Conservation (phyloP, 768 basidiomycete species). For the Aureoboletus auriporus region DNA sequence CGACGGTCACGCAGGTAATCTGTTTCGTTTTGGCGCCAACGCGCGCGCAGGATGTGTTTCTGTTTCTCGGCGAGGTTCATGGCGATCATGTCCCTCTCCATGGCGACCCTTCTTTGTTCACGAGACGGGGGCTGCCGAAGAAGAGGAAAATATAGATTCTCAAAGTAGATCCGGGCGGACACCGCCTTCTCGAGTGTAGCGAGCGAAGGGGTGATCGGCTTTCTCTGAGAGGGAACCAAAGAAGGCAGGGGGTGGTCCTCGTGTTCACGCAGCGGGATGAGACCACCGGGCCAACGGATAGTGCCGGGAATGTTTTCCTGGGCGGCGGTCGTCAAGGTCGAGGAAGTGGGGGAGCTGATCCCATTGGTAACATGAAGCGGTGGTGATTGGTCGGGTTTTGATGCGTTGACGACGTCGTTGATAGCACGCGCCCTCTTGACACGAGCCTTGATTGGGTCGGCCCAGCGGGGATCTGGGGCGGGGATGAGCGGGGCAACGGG, state of each 20-base stretch:
- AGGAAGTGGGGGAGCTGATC: slow-evolving; percentile 63
- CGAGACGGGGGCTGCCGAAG: slow-evolving; percentile 82
- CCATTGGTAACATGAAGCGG: slow-evolving; percentile 81
- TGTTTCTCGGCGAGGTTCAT: slow-evolving; percentile 69
- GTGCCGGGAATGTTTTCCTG: slow-evolving; percentile 62
- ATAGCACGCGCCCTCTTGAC: slow-evolving; percentile 70
- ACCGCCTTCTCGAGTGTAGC: slow-evolving; percentile 92
- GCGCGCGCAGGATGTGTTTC: slow-evolving; percentile 65
- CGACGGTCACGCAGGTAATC: slow-evolving; percentile 84
- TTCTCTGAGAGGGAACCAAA: slow-evolving; percentile 38
- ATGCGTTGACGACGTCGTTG: slow-evolving; percentile 71
- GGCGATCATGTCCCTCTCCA: slow-evolving; percentile 82
- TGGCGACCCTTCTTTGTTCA: slow-evolving; percentile 77
- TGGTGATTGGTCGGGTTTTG: slow-evolving; percentile 50
- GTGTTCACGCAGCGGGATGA: slow-evolving; percentile 57
- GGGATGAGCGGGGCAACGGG: slow-evolving; percentile 14
- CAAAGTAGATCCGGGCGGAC: slow-evolving; percentile 90
- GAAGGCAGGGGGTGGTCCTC: slow-evolving; percentile 40
- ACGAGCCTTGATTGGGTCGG: slow-evolving; percentile 78
- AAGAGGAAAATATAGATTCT: slow-evolving; percentile 83
- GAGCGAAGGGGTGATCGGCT: slow-evolving; percentile 78
- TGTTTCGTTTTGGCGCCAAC: slow-evolving; percentile 86
- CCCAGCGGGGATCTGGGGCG: slow-evolving; percentile 77
- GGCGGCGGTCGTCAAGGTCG: slow-evolving; percentile 71
- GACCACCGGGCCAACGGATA: slow-evolving; percentile 55